Evolutionary conservation across 345 rosid species (phyloP).

Genomic region (Eucalyptus globulus): DNA sequence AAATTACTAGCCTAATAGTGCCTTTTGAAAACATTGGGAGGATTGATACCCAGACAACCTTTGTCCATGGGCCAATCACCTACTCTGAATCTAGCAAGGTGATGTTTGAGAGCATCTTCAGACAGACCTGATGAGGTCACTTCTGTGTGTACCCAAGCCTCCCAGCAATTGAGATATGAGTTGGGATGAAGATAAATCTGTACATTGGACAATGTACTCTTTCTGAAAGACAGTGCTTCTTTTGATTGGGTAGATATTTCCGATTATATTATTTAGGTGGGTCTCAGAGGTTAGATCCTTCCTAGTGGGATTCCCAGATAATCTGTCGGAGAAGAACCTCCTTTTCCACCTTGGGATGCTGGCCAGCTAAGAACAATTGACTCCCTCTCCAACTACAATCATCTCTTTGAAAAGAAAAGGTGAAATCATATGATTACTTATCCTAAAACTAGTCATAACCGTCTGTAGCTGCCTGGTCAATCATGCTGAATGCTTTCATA

Average conservation of each 20-base stretch:
- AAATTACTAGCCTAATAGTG: not conserved
- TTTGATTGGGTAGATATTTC: not conserved
- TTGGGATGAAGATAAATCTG: not conserved
- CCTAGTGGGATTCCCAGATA: not conserved
- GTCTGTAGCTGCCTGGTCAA: not conserved
- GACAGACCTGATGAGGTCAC: not conserved
- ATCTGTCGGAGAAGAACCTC: not conserved
- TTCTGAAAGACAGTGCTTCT: not conserved
- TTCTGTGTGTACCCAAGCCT: not conserved
- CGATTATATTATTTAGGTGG: not conserved
- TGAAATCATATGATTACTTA: not conserved
- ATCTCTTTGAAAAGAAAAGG: not conserved
- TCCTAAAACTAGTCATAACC: not conserved
- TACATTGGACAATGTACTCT: not conserved
- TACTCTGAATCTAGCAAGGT: not conserved
- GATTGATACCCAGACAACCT: not conserved
- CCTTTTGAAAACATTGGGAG: not conserved
- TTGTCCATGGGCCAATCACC: not conserved
- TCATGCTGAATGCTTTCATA: not conserved
- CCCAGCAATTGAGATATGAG: not conserved
- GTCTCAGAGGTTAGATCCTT: not conserved
- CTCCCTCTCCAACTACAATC: not conserved
- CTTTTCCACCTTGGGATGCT: not conserved
- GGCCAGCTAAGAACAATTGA: not conserved
- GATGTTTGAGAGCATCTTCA: not conserved